Percentiles rank a stretch among this genome's conserved stretches.
Conservation (phyloP, 352 stramenopile genomes). For the Phytophthora brassicae region DNA sequence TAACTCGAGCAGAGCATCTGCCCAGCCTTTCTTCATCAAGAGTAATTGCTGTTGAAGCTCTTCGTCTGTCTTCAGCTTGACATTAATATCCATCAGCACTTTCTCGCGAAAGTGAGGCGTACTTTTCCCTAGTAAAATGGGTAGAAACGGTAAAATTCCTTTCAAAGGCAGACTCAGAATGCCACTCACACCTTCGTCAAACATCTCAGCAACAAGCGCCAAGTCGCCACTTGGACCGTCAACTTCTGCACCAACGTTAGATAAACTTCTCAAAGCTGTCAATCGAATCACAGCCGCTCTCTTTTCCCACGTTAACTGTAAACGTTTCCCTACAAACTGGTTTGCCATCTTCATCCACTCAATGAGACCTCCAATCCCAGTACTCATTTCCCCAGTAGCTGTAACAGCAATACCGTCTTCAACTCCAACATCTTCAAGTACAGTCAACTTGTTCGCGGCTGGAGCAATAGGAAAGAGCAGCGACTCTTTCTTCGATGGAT, state of each 20-base stretch:
- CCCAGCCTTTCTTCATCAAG: slow-evolving; percentile 73
- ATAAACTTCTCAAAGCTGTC: slow-evolving; percentile 64
- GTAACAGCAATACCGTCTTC: slow-evolving; percentile 45
- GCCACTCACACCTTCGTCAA: slow-evolving; percentile 58
- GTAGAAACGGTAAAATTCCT: slow-evolving; percentile 73
- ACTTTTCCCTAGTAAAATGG: slow-evolving; percentile 56
- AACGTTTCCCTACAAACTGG: slow-evolving; percentile 60
- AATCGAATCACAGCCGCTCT: slow-evolving; percentile 63
- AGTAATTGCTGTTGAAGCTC: slow-evolving; percentile 72
- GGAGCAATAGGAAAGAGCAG: slow-evolving; percentile 68
- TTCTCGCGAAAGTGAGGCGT: slow-evolving; percentile 65
- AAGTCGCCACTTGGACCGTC: slow-evolving; percentile 1
- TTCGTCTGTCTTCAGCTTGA: slow-evolving; percentile 83
- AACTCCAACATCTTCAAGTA: slow-evolving; percentile 52
- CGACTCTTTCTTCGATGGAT: slow-evolving; percentile 74
- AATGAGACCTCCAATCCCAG: slow-evolving; percentile 39
- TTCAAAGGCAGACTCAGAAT: slow-evolving; percentile 68
- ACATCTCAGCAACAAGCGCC: slow-evolving; percentile 44
- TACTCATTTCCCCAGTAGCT: slow-evolving; percentile 26
- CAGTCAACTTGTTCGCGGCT: slow-evolving; percentile 25
- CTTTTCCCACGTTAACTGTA: slow-evolving; percentile 79
- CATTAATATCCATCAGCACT: slow-evolving; percentile 87
- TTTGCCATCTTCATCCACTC: slow-evolving; percentile 75
- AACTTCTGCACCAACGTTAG: slow-evolving; percentile 24
- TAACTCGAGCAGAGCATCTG: slow-evolving; percentile 71